These are phyloP conservation scores for Rhodosporidiobolus sp. DNA, from an alignment of 768 basidiomycete species.

Conservation along the genomic window DNA sequence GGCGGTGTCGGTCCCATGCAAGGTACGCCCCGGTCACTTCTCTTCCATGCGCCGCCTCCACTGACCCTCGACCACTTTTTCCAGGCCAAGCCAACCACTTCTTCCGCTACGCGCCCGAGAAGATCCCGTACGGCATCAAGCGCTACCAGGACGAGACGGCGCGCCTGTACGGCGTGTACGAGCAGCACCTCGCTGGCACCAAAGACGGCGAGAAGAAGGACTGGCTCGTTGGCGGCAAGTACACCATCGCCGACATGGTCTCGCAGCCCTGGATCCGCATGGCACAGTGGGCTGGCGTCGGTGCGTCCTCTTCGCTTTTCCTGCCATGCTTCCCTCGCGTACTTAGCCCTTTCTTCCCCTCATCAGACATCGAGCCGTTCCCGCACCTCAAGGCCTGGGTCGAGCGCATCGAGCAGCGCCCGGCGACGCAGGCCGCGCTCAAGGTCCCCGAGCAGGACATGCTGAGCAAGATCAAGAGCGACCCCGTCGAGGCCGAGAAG, in stretches of 20 bases:
- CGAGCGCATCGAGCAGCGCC: slow-evolving; percentile 31
- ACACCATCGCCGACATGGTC: slow-evolving; percentile 38
- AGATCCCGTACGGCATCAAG: slow-evolving; percentile 39
- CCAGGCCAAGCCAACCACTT: slow-evolving; percentile 39
- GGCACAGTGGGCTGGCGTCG: slow-evolving; percentile 17
- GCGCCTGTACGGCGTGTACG: slow-evolving; percentile 37
- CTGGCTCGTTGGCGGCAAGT: slow-evolving; percentile 41
- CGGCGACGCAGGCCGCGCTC: slow-evolving; percentile 24
- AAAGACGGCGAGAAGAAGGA: slow-evolving; percentile 30
- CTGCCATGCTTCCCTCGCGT: no score
- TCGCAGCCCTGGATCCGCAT: slow-evolving; percentile 15
- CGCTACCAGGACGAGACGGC: slow-evolving; percentile 39
- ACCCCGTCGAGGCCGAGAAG: neutral
- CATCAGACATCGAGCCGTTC: slow-evolving; percentile 17
- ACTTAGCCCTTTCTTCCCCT: no score
- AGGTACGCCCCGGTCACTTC: neutral
- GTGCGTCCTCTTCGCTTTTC: no score
- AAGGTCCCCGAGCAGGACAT: slow-evolving; percentile 31
- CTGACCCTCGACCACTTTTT: no score
- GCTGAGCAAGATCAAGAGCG: neutral
- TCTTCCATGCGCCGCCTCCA: neutral
- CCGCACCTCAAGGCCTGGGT: slow-evolving; percentile 28
- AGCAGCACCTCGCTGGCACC: slow-evolving; percentile 29
- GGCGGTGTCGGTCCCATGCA: slow-evolving; percentile 38
- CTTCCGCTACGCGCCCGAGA: slow-evolving; percentile 42